Evolutionary conservation across 2,329 filamentous ascomycete species (phyloP).

Genomic region (Trematosphaeria pertusa): DNA sequence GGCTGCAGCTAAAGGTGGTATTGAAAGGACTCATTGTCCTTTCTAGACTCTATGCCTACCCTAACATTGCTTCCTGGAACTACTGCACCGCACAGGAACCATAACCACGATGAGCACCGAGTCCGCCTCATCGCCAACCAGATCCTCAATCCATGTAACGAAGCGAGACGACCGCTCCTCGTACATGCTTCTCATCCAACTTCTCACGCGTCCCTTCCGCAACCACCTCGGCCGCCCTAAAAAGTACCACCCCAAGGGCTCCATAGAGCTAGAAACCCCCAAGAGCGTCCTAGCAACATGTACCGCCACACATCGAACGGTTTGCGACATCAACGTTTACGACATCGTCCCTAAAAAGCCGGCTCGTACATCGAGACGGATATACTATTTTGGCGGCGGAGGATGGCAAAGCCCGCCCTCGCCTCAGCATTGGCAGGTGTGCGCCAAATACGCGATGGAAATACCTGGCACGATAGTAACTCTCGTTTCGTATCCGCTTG

Average conservation of each 20-base stretch:
- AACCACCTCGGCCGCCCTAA: conserved; percentile 40
- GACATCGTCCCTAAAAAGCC: conserved; percentile 44
- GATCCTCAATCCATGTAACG: conserved; percentile 39
- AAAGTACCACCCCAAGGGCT: conserved; percentile 48
- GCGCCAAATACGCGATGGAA: conserved; percentile 53
- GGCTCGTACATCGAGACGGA: conserved; percentile 17
- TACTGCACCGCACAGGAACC: too few species aligned
- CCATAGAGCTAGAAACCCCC: conserved; percentile 47
- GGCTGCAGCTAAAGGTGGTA: too few species aligned
- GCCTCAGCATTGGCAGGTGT: conserved; percentile 60
- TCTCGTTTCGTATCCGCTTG: conserved; percentile 62
- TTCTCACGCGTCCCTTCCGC: conserved; percentile 47
- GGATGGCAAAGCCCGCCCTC: conserved; percentile 62
- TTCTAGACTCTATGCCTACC: too few species aligned
- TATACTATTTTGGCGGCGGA: conserved; percentile 65
- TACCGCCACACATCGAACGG: conserved; percentile 48
- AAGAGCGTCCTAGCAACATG: conserved; percentile 42
- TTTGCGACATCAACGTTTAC: conserved; percentile 56
- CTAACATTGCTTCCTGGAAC: too few species aligned
- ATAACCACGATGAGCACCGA: too few species aligned
- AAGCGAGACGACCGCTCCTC: conserved; percentile 49
- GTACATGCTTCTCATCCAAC: conserved; percentile 48
- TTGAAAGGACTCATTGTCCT: too few species aligned
- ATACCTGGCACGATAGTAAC: conserved; percentile 53
- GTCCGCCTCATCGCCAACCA: too few species aligned